Evolutionary conservation across 148 eudicot genomes (phyloP).

Genomic region (Cornus kousa): DNA sequence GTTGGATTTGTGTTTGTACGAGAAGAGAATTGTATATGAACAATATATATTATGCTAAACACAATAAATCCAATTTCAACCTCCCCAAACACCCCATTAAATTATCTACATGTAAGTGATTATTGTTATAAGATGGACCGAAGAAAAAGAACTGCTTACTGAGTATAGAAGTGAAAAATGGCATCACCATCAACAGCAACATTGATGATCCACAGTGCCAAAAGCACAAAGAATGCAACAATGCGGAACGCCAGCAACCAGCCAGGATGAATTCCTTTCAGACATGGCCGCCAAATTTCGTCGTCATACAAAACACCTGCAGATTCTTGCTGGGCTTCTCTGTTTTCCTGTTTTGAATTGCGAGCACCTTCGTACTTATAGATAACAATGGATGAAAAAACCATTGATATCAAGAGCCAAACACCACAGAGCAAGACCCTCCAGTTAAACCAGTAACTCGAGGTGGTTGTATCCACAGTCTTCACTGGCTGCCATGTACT

Average conservation of each 20-base stretch:
- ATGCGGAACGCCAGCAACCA: slow-evolving; percentile 69
- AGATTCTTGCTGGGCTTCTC: slow-evolving; percentile 22
- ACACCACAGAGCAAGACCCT: slow-evolving; percentile 57
- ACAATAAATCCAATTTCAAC: neutral
- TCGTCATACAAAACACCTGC: slow-evolving; percentile 55
- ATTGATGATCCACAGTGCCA: slow-evolving; percentile 47
- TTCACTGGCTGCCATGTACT: slow-evolving; percentile 68
- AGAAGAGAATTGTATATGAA: neutral
- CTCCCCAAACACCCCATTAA: neutral
- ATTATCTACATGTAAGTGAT: neutral
- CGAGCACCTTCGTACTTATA: slow-evolving; percentile 53
- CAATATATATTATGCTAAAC: neutral
- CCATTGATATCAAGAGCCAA: slow-evolving; percentile 50
- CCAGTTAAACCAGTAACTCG: slow-evolving; percentile 91
- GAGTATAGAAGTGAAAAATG: slow-evolving; percentile 69
- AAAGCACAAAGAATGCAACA: slow-evolving; percentile 55
- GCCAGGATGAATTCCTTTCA: slow-evolving; percentile 63
- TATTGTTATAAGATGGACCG: neutral
- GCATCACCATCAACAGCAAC: slow-evolving; percentile 45
- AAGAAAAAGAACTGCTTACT: slow-evolving; percentile 41
- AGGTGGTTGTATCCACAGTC: slow-evolving; percentile 42
- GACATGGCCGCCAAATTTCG: slow-evolving; percentile 78
- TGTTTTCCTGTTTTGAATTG: slow-evolving; percentile 10
- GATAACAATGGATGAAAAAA: slow-evolving; percentile 49
- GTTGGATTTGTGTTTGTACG: neutral